A percentile compares a stretch with the other conserved stretches of the same genome.
Conservation (phyloP, 2,329 filamentous ascomycete genomes). For the Pestalotiopsis fici region DNA sequence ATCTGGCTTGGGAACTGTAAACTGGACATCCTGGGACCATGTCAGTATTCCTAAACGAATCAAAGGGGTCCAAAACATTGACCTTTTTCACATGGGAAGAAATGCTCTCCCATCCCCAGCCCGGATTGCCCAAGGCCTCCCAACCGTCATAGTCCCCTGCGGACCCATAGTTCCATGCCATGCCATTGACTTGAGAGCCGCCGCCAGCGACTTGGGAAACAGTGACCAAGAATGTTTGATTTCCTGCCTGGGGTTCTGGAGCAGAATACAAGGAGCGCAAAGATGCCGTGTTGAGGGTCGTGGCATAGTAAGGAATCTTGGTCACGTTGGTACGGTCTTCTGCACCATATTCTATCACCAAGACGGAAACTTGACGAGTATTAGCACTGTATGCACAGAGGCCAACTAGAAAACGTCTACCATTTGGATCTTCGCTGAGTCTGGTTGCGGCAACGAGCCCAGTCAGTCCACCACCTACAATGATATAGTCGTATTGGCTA, state of each 20-base stretch:
- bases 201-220: conserved; percentile 7
- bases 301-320: conserved; percentile 9
- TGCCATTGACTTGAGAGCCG: conserved; percentile 20
- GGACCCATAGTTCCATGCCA: conserved; percentile 26
- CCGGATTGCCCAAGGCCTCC: conserved; percentile 34
- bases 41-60: not conserved
- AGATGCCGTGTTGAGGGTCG: not conserved
- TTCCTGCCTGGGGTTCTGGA: not conserved
- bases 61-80: not conserved
- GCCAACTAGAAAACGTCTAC: not conserved
- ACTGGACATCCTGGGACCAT: not conserved
- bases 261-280: conserved; percentile 3
- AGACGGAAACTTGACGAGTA: conserved; percentile 2
- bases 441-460: conserved; percentile 15
- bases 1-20: not conserved
- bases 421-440: conserved; percentile 11
- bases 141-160: conserved; percentile 32
- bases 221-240: conserved; percentile 2
- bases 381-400: not conserved
- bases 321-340: conserved; percentile 1
- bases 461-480: conserved; percentile 15
- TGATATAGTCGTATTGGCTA: conserved; percentile 12
- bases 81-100: conserved; percentile 28
- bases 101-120: conserved; percentile 36
- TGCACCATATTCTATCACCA: conserved; percentile 9